Percentiles rank a stretch among this genome's conserved stretches.
Conservation (phyloP, 768 basidiomycete species). For the Cubamyces sp. region DNA sequence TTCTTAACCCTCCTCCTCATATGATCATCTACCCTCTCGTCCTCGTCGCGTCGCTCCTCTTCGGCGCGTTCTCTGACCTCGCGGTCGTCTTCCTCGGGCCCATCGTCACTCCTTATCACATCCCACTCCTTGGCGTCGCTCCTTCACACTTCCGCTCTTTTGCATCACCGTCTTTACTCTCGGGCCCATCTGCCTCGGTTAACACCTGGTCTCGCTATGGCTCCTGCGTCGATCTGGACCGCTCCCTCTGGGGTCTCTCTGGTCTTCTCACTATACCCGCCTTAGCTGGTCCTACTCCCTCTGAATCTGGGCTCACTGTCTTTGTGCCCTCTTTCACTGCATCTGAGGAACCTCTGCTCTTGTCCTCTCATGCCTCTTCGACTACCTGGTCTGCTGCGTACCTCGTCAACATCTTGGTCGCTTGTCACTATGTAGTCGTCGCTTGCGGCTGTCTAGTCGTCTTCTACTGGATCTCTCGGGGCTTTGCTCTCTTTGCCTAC, state of each 20-base stretch:
- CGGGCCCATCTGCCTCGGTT: not conserved
- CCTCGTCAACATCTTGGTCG: too few species aligned
- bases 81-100: not conserved
- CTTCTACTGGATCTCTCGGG: not conserved
- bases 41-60: not conserved
- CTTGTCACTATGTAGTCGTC: not conserved
- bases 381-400: not conserved
- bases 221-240: not conserved
- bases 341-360: too few species aligned
- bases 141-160: not conserved
- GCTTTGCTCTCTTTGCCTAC: not conserved
- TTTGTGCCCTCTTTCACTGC: too few species aligned
- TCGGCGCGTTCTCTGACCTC: not conserved
- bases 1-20: too few species aligned
- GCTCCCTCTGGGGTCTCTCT: not conserved
- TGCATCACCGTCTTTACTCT: not conserved
- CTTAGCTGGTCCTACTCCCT: not conserved
- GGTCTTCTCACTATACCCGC: not conserved
- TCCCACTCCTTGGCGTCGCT: not conserved
- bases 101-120: not conserved
- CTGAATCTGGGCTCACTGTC: too few species aligned
- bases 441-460: not conserved
- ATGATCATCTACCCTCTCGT: slow-evolving; percentile 2
- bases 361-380: too few species aligned
- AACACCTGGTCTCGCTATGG: not conserved